Base-by-base conservation (phyloP, 768 basidiomycete genomes). In the Floccularia luteovirens region DNA sequence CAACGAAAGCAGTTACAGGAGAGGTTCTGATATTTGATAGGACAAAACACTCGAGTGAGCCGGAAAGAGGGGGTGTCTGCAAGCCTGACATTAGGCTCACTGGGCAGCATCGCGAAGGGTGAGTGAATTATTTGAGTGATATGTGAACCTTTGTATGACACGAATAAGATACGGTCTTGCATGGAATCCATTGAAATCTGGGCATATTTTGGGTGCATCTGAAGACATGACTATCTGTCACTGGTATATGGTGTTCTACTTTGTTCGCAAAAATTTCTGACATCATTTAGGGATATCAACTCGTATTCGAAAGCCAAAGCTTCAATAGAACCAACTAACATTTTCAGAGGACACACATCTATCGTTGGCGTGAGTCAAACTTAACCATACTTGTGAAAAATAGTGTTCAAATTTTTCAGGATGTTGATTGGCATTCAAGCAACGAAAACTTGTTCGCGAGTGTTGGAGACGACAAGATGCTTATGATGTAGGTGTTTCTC, bases 221-320 rank as follows among this genome's bases (percentile, higher is more conserved):
- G 93, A 98, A 58, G 96, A 98, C 59, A 90, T 83, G 70, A 96
- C 93, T 0, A 79, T 98, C 25, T 96, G 91, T 51, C 79, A 91
- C 55, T 99, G 96, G 92, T 88, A 49, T 46, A 75, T 57, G 3
- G 21, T 5, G 20, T 24, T 36, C 24, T 14, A 17, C 5, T 6
- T 43, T 28, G 19, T 3, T 19, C 4, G 28, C n/a, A n/a, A n/a
- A n/a, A n/a, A 17, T 21, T 37, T 24, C 30, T 24, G 1, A 38
- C 23, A 32, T 48, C 28, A 48, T 36, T 6, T 54, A 96, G 91
- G 94, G 96, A 99, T 57, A 66, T 97, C 28, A 90, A 89, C 53
- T 78, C 82, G 0, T 99, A 93, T 59, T 73, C 81, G 22, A 91
- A 88, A 56, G 70, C 70, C 30, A 88, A 82, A 47, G 69, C 70